These are phyloP conservation scores for Penicillium macrosclerotiorum DNA, from an alignment of 495 filamentous ascomycete genomes.

Conservation along the genomic window DNA sequence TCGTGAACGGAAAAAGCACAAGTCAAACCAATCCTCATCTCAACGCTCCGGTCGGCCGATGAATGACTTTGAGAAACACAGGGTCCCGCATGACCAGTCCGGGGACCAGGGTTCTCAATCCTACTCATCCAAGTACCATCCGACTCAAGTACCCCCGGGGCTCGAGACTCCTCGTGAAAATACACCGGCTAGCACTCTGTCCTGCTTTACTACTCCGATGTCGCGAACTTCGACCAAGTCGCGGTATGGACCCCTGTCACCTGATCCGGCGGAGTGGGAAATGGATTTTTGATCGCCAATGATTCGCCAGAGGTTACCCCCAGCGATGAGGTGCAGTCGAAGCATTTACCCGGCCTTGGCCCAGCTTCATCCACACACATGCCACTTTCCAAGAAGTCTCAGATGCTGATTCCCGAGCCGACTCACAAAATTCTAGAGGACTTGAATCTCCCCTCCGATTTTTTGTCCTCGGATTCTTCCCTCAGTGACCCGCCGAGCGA, in stretches of 20 bases:
- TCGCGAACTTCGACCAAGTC: neutral
- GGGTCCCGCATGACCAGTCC: too few species aligned
- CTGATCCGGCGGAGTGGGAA: conserved; percentile 21
- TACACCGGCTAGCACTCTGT: neutral
- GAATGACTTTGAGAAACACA: too few species aligned
- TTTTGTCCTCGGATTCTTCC: conserved; percentile 32
- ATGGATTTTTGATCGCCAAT: conserved; percentile 42
- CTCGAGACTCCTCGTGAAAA: too few species aligned
- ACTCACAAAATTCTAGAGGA: conserved; percentile 13
- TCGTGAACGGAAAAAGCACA: too few species aligned
- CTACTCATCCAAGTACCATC: too few species aligned
- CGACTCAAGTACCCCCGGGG: too few species aligned
- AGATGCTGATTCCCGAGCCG: conserved; percentile 13
- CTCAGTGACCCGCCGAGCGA: conserved; percentile 35
- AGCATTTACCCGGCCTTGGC: conserved; percentile 28
- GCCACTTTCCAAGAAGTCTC: too few species aligned
- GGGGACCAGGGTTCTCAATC: too few species aligned
- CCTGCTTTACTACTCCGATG: neutral
- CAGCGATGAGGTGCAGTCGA: conserved; percentile 45
- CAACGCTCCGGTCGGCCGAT: too few species aligned
- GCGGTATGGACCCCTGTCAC: conserved; percentile 5
- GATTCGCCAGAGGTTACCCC: conserved; percentile 37
- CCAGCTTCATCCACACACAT: neutral
- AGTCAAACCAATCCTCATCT: too few species aligned
- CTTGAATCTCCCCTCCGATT: conserved; percentile 14